Evolutionary conservation across 306 rosid genomes (phyloP).

Genomic region (Lablab purpureus): DNA sequence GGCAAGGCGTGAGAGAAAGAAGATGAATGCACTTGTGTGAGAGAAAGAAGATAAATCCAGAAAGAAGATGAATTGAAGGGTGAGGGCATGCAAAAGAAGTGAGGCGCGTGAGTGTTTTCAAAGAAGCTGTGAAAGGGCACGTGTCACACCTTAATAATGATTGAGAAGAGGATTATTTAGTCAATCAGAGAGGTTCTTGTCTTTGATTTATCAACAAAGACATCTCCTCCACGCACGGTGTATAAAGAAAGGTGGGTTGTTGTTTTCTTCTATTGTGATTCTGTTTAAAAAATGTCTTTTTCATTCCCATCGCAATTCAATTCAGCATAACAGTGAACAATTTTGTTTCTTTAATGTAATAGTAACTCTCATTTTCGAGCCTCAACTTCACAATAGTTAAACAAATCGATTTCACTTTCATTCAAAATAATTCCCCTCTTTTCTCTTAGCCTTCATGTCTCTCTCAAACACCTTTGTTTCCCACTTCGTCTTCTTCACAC

Average conservation of each 20-base stretch:
- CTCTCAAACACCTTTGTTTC: slow-evolving; percentile 30
- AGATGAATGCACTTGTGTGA: too few relatives aligned
- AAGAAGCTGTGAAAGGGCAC: too few relatives aligned
- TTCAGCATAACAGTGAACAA: neutral
- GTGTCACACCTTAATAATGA: too few relatives aligned
- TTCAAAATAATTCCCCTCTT: slow-evolving; percentile 42
- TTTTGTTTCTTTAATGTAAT: neutral
- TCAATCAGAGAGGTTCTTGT: too few relatives aligned
- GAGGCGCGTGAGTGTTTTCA: too few relatives aligned
- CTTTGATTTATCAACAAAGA: neutral
- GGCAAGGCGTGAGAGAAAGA: too few relatives aligned
- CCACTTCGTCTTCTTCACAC: slow-evolving; percentile 50
- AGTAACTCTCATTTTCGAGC: neutral
- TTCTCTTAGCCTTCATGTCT: slow-evolving; percentile 36
- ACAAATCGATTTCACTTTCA: neutral
- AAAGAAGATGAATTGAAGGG: too few relatives aligned
- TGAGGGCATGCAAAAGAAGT: too few relatives aligned
- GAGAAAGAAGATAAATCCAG: too few relatives aligned
- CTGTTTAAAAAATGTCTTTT: neutral
- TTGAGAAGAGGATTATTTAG: too few relatives aligned
- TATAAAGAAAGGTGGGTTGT: neutral
- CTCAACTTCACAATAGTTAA: neutral
- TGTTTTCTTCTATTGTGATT: neutral
- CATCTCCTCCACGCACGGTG: neutral
- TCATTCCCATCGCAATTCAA: neutral